Evolutionary conservation across 805 yeast genomes (phyloP), one percentile per base, ranked within the genome.

Genomic region (Metschnikowia baotianmanensis): DNA sequence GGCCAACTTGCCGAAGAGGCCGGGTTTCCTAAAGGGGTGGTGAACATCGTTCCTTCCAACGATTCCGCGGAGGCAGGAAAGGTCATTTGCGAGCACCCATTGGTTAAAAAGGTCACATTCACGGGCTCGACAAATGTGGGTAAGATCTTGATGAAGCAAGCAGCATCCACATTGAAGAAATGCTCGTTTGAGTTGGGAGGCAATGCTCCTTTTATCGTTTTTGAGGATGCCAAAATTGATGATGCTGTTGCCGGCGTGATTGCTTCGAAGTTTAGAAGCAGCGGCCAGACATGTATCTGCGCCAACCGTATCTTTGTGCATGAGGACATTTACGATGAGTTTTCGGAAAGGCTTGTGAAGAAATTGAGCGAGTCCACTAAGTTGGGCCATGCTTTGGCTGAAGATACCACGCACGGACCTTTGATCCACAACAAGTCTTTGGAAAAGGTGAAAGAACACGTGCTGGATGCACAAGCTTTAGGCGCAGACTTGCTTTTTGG

Each of bases 321-420:
- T 36, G 50, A 48, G 18, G 22, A 13, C 22, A 31, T 52, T 6
- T 52, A 52, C 30, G 48, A 46, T n/a, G 50, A 45, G 22, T 48
- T 52, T 25, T 28, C 49, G 5, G 15, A 21, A 18, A 40, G 37
- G 20, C 44, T 52, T 25, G 53, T 51, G 23, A 29, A 19, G 13
- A 32, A 40, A 11, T 35, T 52, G 36, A 20, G 37, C 28, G 16
- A 36, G 10, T 58, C 64, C 12, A 72, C 78, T 33, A 67, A 57
- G 40, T 64, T 83, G 34, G 95, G 93, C 16, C 71, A 80, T 47
- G 90, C 89, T 6, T 62, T 83, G 22, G 74, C 68, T 2, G 58
- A 62, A 13, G 74, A 60, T n/a, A 69, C 76, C 16, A 83, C 90
- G 0, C 89, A 83, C 56, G 93, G 95, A 15, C 91, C 93, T 3